phyloP scores from a whole-genome alignment of 805 yeast genomes.

The Kurtzmaniella cleridarum region DNA sequence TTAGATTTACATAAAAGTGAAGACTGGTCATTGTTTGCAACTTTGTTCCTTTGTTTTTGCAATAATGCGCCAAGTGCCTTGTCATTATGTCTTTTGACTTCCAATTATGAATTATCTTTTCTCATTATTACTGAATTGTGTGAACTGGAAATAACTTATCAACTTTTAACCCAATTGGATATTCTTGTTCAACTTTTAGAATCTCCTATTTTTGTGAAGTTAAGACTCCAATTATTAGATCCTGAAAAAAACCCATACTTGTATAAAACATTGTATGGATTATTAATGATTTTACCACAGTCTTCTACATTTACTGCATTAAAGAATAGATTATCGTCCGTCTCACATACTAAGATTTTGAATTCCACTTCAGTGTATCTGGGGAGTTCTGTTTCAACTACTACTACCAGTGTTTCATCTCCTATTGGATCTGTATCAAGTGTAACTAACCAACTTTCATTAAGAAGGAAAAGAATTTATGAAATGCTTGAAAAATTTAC shows the following conservation, averaged over 20 bases:
- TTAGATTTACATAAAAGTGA: conserved; percentile 49
- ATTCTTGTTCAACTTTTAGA: conserved; percentile 84
- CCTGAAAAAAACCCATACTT: conserved; percentile 78
- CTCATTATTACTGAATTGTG: conserved; percentile 76
- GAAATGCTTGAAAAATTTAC: conserved; percentile 38
- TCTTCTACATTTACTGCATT: conserved; percentile 83
- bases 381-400: conserved; percentile 3
- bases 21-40: conserved; percentile 66
- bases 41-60: conserved; percentile 86
- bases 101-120: conserved; percentile 83
- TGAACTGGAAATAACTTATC: conserved; percentile 74
- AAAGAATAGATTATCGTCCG: conserved; percentile 66
- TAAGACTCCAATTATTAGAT: conserved; percentile 82
- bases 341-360: conserved; percentile 35
- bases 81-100: conserved; percentile 78
- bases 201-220: conserved; percentile 84
- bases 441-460: conserved; percentile 25
- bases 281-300: conserved; percentile 91
- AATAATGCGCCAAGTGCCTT: conserved; percentile 85
- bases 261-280: conserved; percentile 84
- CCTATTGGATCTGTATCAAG: conserved; percentile 10
- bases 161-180: conserved; percentile 80
- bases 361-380: conserved; percentile 1
- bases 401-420: conserved; percentile 9
- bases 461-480: conserved; percentile 31